Conservation (phyloP, 352 stramenopile genomes). For the Globisporangium acanthophoron region DNA sequence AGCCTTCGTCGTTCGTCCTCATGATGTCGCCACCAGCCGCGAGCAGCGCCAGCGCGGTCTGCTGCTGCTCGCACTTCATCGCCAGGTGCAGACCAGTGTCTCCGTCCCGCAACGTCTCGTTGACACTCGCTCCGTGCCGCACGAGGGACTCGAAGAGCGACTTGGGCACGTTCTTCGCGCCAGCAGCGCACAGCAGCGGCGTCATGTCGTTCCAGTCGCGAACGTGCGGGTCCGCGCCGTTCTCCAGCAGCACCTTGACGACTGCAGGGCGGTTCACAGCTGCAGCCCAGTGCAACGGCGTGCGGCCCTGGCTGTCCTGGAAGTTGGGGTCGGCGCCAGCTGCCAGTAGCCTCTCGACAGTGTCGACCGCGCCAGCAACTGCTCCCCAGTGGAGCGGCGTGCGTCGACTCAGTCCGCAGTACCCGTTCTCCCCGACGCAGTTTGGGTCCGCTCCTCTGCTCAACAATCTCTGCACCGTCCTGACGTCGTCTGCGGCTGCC, state of each 20-base stretch:
- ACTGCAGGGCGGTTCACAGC: constrained; percentile 36
- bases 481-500: constrained; percentile 39
- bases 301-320: constrained; percentile 53
- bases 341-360: constrained; percentile 42
- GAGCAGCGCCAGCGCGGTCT: constrained; percentile 55
- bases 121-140: constrained; percentile 47
- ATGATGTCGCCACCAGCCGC: constrained; percentile 55
- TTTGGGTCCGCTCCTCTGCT: constrained; percentile 50
- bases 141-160: constrained; percentile 55
- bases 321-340: constrained; percentile 64
- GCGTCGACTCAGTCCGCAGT: constrained; percentile 52
- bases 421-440: constrained; percentile 62
- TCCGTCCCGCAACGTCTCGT: constrained; percentile 57
- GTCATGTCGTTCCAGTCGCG: constrained; percentile 50
- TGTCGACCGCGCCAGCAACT: constrained; percentile 40
- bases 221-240: constrained; percentile 47
- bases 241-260: constrained; percentile 39
- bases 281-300: constrained; percentile 61
- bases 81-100: constrained; percentile 73
- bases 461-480: constrained; percentile 36
- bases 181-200: constrained; percentile 49
- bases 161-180: constrained; percentile 39
- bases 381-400: constrained; percentile 72
- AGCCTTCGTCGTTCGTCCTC: constrained; percentile 56
- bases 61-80: constrained; percentile 63